Percentiles rank a stretch among this genome's conserved stretches.
Evolutionary conservation across 2,329 filamentous ascomycete species (phyloP).

Genomic region (Cladosporium sp.): DNA sequence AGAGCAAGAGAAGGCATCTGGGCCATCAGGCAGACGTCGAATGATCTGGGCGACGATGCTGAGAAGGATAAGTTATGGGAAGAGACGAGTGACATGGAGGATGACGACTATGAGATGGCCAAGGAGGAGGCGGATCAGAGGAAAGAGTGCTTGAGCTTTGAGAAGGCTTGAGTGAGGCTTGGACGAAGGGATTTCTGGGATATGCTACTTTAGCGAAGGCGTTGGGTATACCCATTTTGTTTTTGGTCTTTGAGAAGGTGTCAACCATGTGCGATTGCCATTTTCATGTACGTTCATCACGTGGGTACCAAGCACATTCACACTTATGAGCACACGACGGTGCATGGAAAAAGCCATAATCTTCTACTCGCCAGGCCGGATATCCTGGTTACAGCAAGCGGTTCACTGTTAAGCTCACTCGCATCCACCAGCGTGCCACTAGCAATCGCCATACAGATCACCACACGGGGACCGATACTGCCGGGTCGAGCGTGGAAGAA

Average conservation of each 20-base stretch:
- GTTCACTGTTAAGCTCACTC: not conserved
- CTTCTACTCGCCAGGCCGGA: not conserved
- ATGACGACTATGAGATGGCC: constrained; percentile 78
- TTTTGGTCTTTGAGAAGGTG: not conserved
- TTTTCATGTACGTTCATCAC: not conserved
- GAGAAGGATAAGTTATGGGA: constrained; percentile 85
- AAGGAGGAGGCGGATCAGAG: constrained; percentile 70
- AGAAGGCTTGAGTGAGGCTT: constrained; percentile 22
- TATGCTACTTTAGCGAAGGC: constrained; percentile 13
- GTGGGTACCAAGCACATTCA: not conserved
- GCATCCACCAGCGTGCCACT: not conserved
- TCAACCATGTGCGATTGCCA: not conserved
- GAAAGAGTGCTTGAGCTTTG: constrained; percentile 47
- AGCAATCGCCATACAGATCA: too few relatives aligned
- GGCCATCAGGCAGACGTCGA: constrained; percentile 61
- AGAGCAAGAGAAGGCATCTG: constrained; percentile 87
- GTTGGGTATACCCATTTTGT: constrained; percentile 10
- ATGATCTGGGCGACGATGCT: constrained; percentile 57
- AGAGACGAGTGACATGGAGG: constrained; percentile 79
- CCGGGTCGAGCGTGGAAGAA: not conserved
- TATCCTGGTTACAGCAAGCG: not conserved
- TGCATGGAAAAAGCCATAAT: not conserved
- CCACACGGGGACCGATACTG: too few relatives aligned
- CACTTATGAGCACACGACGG: not conserved
- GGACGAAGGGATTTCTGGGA: not conserved